A percentile compares a stretch with the other conserved stretches of the same genome.
Evolutionary conservation across 1,284 basidiomycete species (phyloP).

Genomic region (Pholiota adiposa): DNA sequence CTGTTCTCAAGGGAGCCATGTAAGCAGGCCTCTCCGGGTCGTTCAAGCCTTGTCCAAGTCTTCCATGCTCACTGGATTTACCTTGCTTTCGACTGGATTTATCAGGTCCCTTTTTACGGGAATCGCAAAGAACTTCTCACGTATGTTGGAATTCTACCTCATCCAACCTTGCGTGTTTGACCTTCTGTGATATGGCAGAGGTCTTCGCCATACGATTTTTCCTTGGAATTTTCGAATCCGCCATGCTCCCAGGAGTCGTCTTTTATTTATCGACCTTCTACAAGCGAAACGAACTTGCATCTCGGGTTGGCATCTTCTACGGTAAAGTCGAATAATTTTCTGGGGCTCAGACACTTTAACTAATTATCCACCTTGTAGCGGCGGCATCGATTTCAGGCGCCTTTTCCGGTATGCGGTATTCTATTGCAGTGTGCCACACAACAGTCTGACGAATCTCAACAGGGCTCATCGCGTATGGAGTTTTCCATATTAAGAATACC

Average conservation of each 20-base stretch:
- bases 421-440: neutral
- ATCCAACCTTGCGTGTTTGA: neutral
- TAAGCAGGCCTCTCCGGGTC: too few relatives aligned
- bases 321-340: conserved; percentile 25
- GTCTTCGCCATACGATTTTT: conserved; percentile 52
- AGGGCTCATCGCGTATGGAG: conserved; percentile 50
- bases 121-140: conserved; percentile 45
- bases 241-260: conserved; percentile 51
- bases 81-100: neutral
- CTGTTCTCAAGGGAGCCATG: conserved; percentile 51
- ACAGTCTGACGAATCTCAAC: neutral
- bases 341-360: neutral
- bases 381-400: conserved; percentile 50
- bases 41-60: too few relatives aligned
- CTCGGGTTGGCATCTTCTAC: conserved; percentile 51
- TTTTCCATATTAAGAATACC: conserved; percentile 46
- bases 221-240: conserved; percentile 49
- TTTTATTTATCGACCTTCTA: conserved; percentile 57
- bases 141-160: conserved; percentile 21
- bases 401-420: conserved; percentile 37
- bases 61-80: neutral
- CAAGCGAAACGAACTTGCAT: conserved; percentile 52
- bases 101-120: conserved; percentile 43
- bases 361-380: conserved; percentile 26
- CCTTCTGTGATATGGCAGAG: conserved; percentile 27